phyloP scores from a whole-genome alignment of 768 basidiomycete species.

The Boletus rubroflammeus region DNA sequence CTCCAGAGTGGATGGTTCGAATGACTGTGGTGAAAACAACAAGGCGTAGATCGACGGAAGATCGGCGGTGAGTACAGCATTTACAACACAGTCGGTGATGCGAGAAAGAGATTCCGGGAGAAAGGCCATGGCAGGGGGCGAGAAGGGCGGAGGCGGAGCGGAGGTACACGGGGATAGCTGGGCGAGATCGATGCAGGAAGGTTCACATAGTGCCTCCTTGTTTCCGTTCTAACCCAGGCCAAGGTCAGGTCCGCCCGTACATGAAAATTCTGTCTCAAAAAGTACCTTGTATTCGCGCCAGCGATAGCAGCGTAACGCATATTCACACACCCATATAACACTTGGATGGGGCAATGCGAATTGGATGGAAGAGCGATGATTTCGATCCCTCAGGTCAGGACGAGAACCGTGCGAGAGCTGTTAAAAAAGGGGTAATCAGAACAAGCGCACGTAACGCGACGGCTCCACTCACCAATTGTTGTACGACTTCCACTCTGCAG shows the following conservation, averaged over 20 bases:
- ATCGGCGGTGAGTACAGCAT: slow-evolving; percentile 49
- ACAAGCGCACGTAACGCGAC: background rate
- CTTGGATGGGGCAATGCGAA: slow-evolving; percentile 60
- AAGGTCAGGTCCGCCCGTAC: slow-evolving; percentile 2
- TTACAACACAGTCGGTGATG: slow-evolving; percentile 51
- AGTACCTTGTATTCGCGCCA: slow-evolving; percentile 58
- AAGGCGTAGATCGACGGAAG: slow-evolving; percentile 49
- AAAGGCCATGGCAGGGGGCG: slow-evolving; percentile 33
- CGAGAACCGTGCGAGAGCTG: slow-evolving; percentile 63
- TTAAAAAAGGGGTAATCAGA: slow-evolving; percentile 4
- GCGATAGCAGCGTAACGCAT: slow-evolving; percentile 56
- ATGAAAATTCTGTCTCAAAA: background rate
- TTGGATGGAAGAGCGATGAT: slow-evolving; percentile 69
- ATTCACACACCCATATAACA: slow-evolving; percentile 69
- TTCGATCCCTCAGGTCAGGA: slow-evolving; percentile 68
- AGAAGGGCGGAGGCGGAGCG: slow-evolving; percentile 25
- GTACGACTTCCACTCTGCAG: slow-evolving; percentile 63
- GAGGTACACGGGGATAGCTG: slow-evolving; percentile 28
- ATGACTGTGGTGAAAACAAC: slow-evolving; percentile 47
- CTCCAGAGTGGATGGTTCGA: slow-evolving; percentile 41
- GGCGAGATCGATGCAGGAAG: slow-evolving; percentile 19
- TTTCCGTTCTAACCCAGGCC: slow-evolving; percentile 28
- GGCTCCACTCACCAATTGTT: slow-evolving; percentile 50
- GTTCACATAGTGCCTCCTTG: slow-evolving; percentile 26
- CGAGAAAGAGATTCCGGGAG: slow-evolving; percentile 38